Evolutionary conservation across 148 eudicot species (phyloP).

Genomic region (Vaccinium corymbosum): DNA sequence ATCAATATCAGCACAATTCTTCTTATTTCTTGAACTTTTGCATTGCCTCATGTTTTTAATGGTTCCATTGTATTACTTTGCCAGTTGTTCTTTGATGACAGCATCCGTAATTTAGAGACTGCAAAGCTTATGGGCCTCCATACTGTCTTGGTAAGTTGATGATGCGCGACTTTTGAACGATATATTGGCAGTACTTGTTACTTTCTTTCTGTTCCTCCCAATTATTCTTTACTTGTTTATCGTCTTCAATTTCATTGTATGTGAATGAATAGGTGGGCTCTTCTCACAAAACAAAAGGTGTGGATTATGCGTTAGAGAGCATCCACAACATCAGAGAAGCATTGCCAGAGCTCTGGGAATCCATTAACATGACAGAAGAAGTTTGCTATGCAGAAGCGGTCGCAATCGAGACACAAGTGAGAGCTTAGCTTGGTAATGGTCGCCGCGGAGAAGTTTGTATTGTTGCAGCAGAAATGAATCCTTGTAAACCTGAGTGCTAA

Average conservation of each 20-base stretch:
- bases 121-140: slow-evolving; percentile 60
- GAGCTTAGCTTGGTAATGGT: slow-evolving; percentile 34
- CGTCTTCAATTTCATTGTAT: neutral
- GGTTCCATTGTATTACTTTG: slow-evolving; percentile 1
- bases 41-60: neutral
- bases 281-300: slow-evolving; percentile 54
- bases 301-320: slow-evolving; percentile 75
- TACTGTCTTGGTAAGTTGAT: slow-evolving; percentile 66
- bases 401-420: slow-evolving; percentile 50
- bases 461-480: neutral
- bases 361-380: slow-evolving; percentile 39
- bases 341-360: slow-evolving; percentile 71
- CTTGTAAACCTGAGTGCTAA: neutral
- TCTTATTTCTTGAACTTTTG: neutral
- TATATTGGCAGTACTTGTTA: no score
- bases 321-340: slow-evolving; percentile 92
- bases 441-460: neutral
- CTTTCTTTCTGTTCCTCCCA: neutral
- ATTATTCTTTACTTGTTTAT: neutral
- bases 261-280: slow-evolving; percentile 56
- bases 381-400: slow-evolving; percentile 38
- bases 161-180: no score
- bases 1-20: neutral
- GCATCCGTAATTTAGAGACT: slow-evolving; percentile 67
- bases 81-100: slow-evolving; percentile 91